Evolutionary conservation across 352 stramenopile species (phyloP).

Genomic region (Phytophthora fragariaefolia): DNA sequence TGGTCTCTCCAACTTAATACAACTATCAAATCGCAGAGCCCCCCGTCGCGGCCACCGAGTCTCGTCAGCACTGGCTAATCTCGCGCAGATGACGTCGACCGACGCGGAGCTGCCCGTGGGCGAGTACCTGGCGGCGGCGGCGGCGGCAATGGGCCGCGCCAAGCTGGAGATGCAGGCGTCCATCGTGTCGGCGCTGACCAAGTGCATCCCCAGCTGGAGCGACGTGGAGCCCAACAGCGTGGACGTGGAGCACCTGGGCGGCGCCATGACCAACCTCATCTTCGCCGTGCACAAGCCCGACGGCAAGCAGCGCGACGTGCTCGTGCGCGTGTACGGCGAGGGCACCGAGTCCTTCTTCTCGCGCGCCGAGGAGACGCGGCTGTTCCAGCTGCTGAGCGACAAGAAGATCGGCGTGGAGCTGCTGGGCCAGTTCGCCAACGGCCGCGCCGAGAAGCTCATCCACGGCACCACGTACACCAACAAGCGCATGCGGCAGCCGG

Average conservation of each 20-base stretch:
- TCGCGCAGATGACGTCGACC: too few species aligned
- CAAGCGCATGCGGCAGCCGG: constrained; percentile 72
- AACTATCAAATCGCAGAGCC: too few species aligned
- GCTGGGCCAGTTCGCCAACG: constrained; percentile 83
- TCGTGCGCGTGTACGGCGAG: constrained; percentile 84
- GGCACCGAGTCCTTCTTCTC: constrained; percentile 87
- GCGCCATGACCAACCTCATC: constrained; percentile 90
- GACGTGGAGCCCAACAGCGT: constrained; percentile 62
- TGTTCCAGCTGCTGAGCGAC: constrained; percentile 78
- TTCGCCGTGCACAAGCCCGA: constrained; percentile 77
- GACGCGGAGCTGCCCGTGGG: too few species aligned
- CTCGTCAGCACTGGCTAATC: too few species aligned
- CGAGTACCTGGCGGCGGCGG: constrained; percentile 62
- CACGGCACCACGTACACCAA: constrained; percentile 67
- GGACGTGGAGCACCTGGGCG: constrained; percentile 70
- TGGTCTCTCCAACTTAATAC: too few species aligned
- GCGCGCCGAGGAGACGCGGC: constrained; percentile 72
- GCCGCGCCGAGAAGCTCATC: constrained; percentile 77
- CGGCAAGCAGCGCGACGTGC: constrained; percentile 66
- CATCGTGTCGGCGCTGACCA: constrained; percentile 60
- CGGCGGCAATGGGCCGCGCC: constrained; percentile 63
- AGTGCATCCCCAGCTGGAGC: constrained; percentile 67
- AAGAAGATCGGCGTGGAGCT: constrained; percentile 74
- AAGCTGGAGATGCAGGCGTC: constrained; percentile 74
- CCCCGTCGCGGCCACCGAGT: too few species aligned